Evolutionary conservation across 2,329 filamentous ascomycete genomes (phyloP).

Genomic region (Didymella sp.): DNA sequence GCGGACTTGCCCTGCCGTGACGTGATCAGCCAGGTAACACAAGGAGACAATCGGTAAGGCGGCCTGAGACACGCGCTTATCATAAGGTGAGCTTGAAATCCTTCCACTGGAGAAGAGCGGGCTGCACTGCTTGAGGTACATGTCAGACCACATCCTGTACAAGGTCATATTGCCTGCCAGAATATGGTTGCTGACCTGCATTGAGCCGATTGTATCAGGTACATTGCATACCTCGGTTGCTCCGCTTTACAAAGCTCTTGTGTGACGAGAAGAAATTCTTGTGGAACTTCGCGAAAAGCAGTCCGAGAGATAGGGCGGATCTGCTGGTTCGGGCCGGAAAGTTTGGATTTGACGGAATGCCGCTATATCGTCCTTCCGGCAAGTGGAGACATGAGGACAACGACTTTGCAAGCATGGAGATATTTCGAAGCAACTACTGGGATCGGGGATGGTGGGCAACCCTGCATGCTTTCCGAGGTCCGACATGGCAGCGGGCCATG

Average conservation of each 20-base stretch:
- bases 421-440: not conserved
- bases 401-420: slow-evolving; percentile 2
- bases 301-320: slow-evolving; percentile 2
- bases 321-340: slow-evolving; percentile 15
- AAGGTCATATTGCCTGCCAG: not conserved
- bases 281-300: slow-evolving; percentile 17
- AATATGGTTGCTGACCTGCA: slow-evolving; percentile 10
- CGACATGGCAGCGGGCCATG: not conserved
- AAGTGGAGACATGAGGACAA: slow-evolving; percentile 9
- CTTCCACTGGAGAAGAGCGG: not conserved
- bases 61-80: slow-evolving; percentile 13
- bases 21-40: slow-evolving; percentile 9
- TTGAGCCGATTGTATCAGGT: slow-evolving; percentile 12
- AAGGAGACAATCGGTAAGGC: slow-evolving; percentile 6
- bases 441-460: not conserved
- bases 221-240: slow-evolving; percentile 10
- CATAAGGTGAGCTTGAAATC: not conserved
- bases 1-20: slow-evolving; percentile 9
- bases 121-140: not conserved
- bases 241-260: slow-evolving; percentile 13
- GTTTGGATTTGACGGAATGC: slow-evolving; percentile 9
- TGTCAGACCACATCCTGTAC: slow-evolving; percentile 3
- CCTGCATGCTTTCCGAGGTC: not conserved
- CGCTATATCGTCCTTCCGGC: slow-evolving; percentile 6
- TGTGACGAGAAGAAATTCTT: slow-evolving; percentile 5